Conservation (phyloP, 805 yeast species). For the Metschnikowia henanensis region DNA sequence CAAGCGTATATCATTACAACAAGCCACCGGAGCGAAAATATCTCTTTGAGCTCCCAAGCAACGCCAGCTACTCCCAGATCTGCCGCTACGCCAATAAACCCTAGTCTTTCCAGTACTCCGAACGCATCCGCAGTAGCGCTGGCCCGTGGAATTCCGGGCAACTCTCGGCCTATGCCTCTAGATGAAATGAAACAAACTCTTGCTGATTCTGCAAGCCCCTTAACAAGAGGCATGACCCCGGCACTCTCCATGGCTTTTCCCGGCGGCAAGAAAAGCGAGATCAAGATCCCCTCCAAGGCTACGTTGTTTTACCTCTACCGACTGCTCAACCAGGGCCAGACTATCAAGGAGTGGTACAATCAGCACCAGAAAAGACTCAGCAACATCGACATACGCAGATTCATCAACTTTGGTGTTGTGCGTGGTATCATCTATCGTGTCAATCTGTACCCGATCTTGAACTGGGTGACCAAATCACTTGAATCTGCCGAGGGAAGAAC, state of each 20-base stretch:
- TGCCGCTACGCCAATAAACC: constrained; percentile 3
- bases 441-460: constrained; percentile 68
- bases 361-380: constrained; percentile 58
- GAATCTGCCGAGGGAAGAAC: constrained; percentile 23
- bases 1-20: constrained; percentile 71
- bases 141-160: constrained; percentile 1
- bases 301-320: constrained; percentile 71
- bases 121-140: background rate
- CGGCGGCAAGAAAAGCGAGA: constrained; percentile 5
- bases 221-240: constrained; percentile 6
- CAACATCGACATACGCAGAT: constrained; percentile 78
- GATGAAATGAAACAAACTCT: background rate
- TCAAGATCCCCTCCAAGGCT: constrained; percentile 58
- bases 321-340: constrained; percentile 73
- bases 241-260: background rate
- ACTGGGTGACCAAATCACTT: constrained; percentile 36
- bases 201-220: constrained; percentile 14
- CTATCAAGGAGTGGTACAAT: constrained; percentile 78
- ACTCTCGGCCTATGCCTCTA: background rate
- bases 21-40: constrained; percentile 15
- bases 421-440: constrained; percentile 82
- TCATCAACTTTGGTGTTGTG: constrained; percentile 82
- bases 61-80: constrained; percentile 2
- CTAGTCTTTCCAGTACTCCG: constrained; percentile 7
- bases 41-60: constrained; percentile 1